Evolutionary conservation across 1,284 basidiomycete genomes (phyloP).

Genomic region (Serendipita sp.): DNA sequence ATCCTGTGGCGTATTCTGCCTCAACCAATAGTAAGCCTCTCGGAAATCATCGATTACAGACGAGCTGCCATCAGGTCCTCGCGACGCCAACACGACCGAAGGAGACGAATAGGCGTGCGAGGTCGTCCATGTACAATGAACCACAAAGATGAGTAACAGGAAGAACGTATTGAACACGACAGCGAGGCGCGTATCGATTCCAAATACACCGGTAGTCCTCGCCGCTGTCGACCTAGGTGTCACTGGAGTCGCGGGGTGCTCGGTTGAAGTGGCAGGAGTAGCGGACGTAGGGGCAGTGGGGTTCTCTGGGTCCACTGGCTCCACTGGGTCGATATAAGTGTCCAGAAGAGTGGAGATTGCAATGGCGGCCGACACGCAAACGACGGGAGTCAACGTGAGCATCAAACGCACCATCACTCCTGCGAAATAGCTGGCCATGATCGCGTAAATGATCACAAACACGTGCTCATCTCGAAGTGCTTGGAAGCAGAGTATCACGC

Average conservation of each 20-base stretch:
- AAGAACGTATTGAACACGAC: constrained; percentile 67
- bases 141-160: constrained; percentile 79
- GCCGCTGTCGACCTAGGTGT: constrained; percentile 12
- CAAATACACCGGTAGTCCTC: constrained; percentile 55
- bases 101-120: constrained; percentile 93
- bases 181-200: constrained; percentile 66
- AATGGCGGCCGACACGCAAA: constrained; percentile 84
- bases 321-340: constrained; percentile 58
- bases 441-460: constrained; percentile 97
- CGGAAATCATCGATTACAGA: constrained; percentile 99
- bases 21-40: constrained; percentile 99
- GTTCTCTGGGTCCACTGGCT: constrained; percentile 17
- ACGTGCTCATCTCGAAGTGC: constrained; percentile 93
- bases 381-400: constrained; percentile 83
- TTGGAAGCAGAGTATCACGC: constrained; percentile 87
- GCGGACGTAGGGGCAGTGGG: constrained; percentile 21
- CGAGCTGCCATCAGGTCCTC: constrained; percentile 71
- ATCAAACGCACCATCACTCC: constrained; percentile 98
- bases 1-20: constrained; percentile 86
- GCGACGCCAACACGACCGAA: constrained; percentile 84
- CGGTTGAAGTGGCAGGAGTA: constrained; percentile 14
- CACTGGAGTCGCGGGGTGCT: constrained; percentile 8
- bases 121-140: constrained; percentile 96
- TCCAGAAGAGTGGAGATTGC: constrained; percentile 82
- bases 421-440: constrained; percentile 95